A percentile compares a stretch with the other conserved stretches of the same genome.
Evolutionary conservation across 2,329 filamentous ascomycete species (phyloP).

Genomic region (Aotearoamyces nothofagi): DNA sequence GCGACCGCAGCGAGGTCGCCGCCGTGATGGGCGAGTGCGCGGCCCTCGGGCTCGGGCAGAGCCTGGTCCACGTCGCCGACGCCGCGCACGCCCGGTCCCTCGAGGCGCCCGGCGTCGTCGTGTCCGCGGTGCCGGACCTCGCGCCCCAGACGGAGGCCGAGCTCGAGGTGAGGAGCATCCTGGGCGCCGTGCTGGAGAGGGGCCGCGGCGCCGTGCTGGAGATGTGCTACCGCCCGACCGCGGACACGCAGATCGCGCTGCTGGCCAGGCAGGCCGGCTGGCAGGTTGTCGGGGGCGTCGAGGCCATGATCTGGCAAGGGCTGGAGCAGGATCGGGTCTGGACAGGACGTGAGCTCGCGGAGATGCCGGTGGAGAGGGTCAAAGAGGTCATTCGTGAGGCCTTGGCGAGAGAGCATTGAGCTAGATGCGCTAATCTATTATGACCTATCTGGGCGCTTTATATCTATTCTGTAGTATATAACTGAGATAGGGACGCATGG

Average conservation of each 20-base stretch:
- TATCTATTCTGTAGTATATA: too few relatives aligned
- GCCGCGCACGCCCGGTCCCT: conserved; percentile 6
- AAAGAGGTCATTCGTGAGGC: conserved; percentile 9
- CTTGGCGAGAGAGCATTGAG: conserved; percentile 9
- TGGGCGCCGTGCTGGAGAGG: conserved; percentile 8
- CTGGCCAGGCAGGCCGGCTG: conserved; percentile 9
- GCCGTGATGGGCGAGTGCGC: conserved; percentile 13
- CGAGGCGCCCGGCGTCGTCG: conserved; percentile 7
- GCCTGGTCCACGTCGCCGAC: conserved; percentile 8
- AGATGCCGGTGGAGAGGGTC: conserved; percentile 9
- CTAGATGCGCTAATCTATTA: too few relatives aligned
- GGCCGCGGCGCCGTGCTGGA: conserved; percentile 14
- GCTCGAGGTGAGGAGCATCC: conserved; percentile 8
- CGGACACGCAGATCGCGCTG: conserved; percentile 12
- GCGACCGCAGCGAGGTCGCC: conserved; percentile 40
- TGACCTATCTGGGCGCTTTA: too few relatives aligned
- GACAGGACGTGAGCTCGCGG: conserved; percentile 8
- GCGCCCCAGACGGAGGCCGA: conserved; percentile 9
- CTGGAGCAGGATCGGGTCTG: conserved; percentile 16
- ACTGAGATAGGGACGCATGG: too few relatives aligned
- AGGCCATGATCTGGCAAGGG: conserved; percentile 19
- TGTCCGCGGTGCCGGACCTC: conserved; percentile 10
- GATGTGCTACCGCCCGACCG: conserved; percentile 18
- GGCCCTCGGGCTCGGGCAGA: conserved; percentile 6
- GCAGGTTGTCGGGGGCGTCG: conserved; percentile 13